phyloP scores from a whole-genome alignment of 768 basidiomycete species.

The Termitomyces sp. region DNA sequence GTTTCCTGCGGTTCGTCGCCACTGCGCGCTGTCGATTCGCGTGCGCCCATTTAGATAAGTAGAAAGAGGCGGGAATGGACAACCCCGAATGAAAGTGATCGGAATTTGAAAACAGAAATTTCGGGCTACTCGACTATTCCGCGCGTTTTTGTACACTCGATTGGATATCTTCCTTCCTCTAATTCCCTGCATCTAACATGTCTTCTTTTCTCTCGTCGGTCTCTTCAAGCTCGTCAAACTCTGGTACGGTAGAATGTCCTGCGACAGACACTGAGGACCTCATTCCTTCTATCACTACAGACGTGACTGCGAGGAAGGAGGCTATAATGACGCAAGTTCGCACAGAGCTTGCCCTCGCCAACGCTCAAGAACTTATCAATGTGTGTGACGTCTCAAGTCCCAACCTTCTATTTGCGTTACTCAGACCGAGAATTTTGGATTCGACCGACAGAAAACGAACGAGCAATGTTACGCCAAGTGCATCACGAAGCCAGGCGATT shows the following conservation, averaged over 20 bases:
- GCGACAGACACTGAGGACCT: neutral
- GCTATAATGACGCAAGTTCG: constrained; percentile 60
- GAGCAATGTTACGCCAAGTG: constrained; percentile 79
- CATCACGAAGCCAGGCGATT: constrained; percentile 66
- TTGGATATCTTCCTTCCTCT: neutral
- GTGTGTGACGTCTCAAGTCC: constrained; percentile 31
- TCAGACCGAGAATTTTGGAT: neutral
- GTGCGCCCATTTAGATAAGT: constrained; percentile 53
- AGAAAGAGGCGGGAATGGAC: neutral
- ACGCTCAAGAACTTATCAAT: constrained; percentile 79
- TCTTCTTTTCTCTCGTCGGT: constrained; percentile 7
- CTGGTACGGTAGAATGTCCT: neutral
- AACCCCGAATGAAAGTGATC: constrained; percentile 12
- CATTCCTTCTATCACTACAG: constrained; percentile 18
- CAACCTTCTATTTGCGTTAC: neutral
- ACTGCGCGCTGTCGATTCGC: constrained; percentile 50
- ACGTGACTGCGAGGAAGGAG: constrained; percentile 44
- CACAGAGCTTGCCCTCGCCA: constrained; percentile 65
- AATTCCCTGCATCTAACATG: neutral
- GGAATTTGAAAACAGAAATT: constrained; percentile 12
- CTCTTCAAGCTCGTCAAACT: neutral
- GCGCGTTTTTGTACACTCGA: neutral
- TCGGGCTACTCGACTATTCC: neutral
- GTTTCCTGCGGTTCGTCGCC: constrained; percentile 12
- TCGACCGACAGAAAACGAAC: constrained; percentile 58